phyloP scores from a whole-genome alignment of 805 yeast species.

The Starmerella bombicola region DNA sequence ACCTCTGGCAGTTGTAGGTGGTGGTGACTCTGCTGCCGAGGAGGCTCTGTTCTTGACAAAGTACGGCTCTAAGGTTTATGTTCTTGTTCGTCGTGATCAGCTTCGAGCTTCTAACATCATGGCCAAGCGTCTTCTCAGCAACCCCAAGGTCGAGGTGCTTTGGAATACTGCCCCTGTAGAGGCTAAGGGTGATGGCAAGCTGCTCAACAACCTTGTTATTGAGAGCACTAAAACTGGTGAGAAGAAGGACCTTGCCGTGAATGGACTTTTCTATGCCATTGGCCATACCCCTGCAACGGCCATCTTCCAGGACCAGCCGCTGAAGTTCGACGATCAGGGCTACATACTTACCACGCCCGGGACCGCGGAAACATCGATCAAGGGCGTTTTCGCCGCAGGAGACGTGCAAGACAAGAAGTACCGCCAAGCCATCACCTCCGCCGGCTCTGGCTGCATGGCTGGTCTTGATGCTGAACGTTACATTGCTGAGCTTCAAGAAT shows the following conservation, averaged over 20 bases:
- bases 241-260: constrained; percentile 56
- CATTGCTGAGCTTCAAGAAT: constrained; percentile 39
- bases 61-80: constrained; percentile 89
- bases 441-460: constrained; percentile 99
- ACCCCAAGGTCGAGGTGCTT: constrained; percentile 81
- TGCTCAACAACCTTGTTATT: constrained; percentile 51
- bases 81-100: constrained; percentile 87
- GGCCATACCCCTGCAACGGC: constrained; percentile 94
- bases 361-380: constrained; percentile 67
- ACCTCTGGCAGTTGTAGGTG: constrained; percentile 96
- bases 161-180: constrained; percentile 76
- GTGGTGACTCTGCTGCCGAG: constrained; percentile 99
- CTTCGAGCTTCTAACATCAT: constrained; percentile 92
- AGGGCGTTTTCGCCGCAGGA: constrained; percentile 96
- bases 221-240: constrained; percentile 63
- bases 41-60: constrained; percentile 95
- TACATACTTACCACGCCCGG: constrained; percentile 87
- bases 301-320: constrained; percentile 54
- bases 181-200: constrained; percentile 89
- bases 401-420: constrained; percentile 95
- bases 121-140: constrained; percentile 80
- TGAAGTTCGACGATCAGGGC: constrained; percentile 77
- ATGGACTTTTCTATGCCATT: constrained; percentile 93
- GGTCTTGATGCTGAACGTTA: constrained; percentile 88
- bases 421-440: constrained; percentile 98